Evolutionary conservation across 352 stramenopile species (phyloP), one percentile per base, ranked within the genome.

Genomic region (Globisporangium polare): DNA sequence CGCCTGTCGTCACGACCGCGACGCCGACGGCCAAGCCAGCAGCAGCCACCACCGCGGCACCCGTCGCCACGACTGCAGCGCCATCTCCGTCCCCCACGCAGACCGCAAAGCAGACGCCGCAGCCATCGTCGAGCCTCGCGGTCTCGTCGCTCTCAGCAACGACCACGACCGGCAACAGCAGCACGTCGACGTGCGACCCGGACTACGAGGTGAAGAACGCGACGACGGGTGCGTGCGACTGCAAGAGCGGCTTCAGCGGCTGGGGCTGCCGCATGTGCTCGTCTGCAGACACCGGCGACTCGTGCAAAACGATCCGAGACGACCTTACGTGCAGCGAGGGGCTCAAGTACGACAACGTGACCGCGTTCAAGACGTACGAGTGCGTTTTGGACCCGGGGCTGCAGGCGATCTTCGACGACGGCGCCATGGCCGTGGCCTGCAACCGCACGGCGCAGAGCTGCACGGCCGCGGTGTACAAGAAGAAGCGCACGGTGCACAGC

Each of bases 381-480:
- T 94, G 84, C 47, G 55, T 51, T 29, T 61, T 94, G 29, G 77
- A 80, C 33, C 47, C 66, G 0, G 66, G 74, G n/a, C 69, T 94
- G 12, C 74, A 91, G 56, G 54, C 70, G 56, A 61, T 94, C 6
- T 87, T 94, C 53, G 62, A 70, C 6, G 80, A 94, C 66, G 82
- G 84, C 42, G 78, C 78, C 1, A 42, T 94, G 59, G 78, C 79
- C 26, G 69, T 94, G 8, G 60, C 59, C 15, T 94, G 84, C 72
- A 69, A 90, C 60, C 75, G 75, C 54, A 64, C 80, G 53, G 56
- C 47, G 8, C 53, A 74, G 15, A 83, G 76, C 51, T 94, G 84
- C 70, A 75, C 67, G 17, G 83, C 83, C 13, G 80, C 82, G 4
- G 76, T 94, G 17, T 94, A 80, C 66, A 90, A 90, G 62, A 51